Evolutionary conservation across 306 rosid genomes (phyloP), one percentile per base, ranked within the genome.

Genomic region (Inga leiocalycina): DNA sequence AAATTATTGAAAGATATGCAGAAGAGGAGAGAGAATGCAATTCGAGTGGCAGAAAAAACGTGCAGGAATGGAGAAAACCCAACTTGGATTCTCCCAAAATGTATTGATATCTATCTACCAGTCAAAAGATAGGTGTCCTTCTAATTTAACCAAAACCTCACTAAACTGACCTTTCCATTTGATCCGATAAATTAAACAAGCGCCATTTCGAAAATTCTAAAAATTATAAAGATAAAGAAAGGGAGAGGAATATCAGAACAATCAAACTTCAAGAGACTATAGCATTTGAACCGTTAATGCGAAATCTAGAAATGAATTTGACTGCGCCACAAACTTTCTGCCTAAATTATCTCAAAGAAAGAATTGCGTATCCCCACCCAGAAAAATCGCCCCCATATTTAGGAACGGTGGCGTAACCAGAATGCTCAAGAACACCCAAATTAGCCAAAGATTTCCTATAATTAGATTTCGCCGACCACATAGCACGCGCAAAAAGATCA

Each of bases 31-130:
- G 71, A 84, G 45, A 84, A 75, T 74, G 71, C 71, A 87, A 64
- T 81, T 80, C 79, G 81, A 59, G 37, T 79, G 80, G 73, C 83
- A 77, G 32, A 82, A 85, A 39, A 77, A 12, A 78, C 77, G 68
- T 80, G 82, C 82, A 88, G 84, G 77, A 85, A 85, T 81, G 89
- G 89, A 88, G 82, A 82, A 87, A 83, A 85, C 91, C 81, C 81
- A 84, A 84, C 77, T 80, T 83, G 88, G 91, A 79, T 71, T 84
- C 77, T 79, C 89, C 85, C 81, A 84, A 79, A 88, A 76, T 75
- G 86, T 74, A 62, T 76, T 80, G 43, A 45, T 64, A 80, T 78
- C 82, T 72, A 48, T 82, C 85, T 78, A 79, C 85, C 85, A 81
- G 70, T 81, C 79, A 86, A 79, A 87, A 32, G 82, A 84, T 71